A percentile compares a stretch with the other conserved stretches of the same genome.
Evolutionary conservation across 768 basidiomycete species (phyloP).

Genomic region (Pholiota conissans): DNA sequence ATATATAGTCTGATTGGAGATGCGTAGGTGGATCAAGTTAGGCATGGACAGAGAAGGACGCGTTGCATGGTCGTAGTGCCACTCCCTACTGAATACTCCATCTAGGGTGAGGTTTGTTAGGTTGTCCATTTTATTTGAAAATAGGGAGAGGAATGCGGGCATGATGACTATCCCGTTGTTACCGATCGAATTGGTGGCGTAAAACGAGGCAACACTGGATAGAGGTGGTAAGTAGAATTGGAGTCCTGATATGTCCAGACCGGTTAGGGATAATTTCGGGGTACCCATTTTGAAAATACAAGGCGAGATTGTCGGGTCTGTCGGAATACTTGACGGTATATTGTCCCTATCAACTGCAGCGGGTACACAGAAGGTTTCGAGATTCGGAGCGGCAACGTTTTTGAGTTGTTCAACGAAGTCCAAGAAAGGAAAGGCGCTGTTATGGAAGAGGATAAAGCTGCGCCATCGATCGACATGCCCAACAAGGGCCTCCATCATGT

Average conservation of each 20-base stretch:
- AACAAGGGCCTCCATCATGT: constrained; percentile 6
- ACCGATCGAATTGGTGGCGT: constrained; percentile 11
- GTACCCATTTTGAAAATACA: constrained; percentile 20
- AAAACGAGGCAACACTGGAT: constrained; percentile 8
- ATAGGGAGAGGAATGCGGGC: constrained; percentile 6
- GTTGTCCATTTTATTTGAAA: constrained; percentile 12
- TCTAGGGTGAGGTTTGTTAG: constrained; percentile 10
- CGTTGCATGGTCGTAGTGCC: neutral
- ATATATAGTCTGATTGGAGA: constrained; percentile 4
- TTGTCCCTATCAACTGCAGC: neutral
- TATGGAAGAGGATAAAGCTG: constrained; percentile 13
- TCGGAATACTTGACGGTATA: neutral
- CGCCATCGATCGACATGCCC: constrained; percentile 17
- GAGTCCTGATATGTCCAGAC: constrained; percentile 9
- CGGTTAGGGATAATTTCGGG: constrained; percentile 15
- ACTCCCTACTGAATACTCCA: constrained; percentile 5
- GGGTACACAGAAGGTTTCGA: constrained; percentile 15
- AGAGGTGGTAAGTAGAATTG: neutral
- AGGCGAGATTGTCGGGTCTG: too few relatives aligned
- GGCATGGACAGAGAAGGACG: neutral
- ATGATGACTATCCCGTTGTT: neutral
- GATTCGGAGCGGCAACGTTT: constrained; percentile 11
- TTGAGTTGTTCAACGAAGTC: neutral
- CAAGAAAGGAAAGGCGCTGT: neutral
- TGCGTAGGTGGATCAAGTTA: constrained; percentile 17